Conservation (phyloP, 257 asterid genomes). For the Prunella vulgaris region DNA sequence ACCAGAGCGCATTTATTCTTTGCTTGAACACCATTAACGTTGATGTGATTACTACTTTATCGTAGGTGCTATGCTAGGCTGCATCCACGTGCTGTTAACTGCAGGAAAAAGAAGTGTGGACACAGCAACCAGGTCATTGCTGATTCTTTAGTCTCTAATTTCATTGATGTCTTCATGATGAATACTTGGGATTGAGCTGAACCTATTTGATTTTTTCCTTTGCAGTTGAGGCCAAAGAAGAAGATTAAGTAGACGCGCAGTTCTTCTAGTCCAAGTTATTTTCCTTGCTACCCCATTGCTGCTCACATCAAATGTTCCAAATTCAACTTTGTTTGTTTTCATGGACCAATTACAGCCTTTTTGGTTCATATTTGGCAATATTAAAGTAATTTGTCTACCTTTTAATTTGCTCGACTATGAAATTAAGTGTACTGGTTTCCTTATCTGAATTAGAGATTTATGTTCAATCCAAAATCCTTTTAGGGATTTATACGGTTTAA, state of each 20-base stretch:
- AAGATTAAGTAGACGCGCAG: constrained; percentile 52
- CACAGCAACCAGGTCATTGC: constrained; percentile 54
- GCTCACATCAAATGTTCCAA: neutral
- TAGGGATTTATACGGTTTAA: too few relatives aligned
- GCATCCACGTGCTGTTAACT: constrained; percentile 67
- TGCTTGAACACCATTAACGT: neutral
- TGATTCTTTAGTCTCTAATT: neutral
- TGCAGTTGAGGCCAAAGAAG: constrained; percentile 72
- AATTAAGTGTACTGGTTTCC: neutral
- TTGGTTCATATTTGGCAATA: neutral
- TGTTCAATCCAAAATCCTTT: too few relatives aligned
- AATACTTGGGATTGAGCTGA: neutral
- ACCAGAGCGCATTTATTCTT: too few relatives aligned
- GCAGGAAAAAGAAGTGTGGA: constrained; percentile 68
- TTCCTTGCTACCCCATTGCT: neutral
- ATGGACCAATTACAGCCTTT: constrained; percentile 11
- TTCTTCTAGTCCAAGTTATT: neutral
- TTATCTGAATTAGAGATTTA: too few relatives aligned
- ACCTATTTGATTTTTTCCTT: neutral
- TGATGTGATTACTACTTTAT: neutral
- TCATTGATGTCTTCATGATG: neutral
- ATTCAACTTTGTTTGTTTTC: neutral
- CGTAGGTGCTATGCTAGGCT: constrained; percentile 60
- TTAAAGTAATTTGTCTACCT: neutral
- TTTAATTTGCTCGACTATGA: neutral